Evolutionary conservation across 805 yeast species (phyloP).

Genomic region (Metschnikowia vanudenii): DNA sequence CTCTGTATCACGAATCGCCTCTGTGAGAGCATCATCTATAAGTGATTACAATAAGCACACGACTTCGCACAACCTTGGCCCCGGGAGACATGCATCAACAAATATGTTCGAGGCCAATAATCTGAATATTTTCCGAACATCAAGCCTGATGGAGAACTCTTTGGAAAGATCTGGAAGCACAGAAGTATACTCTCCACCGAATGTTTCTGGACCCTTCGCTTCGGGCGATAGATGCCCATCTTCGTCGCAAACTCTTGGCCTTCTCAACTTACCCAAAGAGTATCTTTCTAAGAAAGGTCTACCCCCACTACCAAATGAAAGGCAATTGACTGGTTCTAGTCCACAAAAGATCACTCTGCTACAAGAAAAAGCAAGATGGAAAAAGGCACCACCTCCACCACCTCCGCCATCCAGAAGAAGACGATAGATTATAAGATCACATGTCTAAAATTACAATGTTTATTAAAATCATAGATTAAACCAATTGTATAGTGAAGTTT

Average conservation of each 20-base stretch:
- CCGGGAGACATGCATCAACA: neutral
- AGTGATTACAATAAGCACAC: constrained; percentile 38
- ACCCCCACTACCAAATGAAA: constrained; percentile 18
- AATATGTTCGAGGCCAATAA: constrained; percentile 25
- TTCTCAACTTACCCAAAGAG: constrained; percentile 36
- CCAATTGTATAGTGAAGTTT: too few relatives aligned
- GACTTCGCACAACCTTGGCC: constrained; percentile 26
- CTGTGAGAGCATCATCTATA: constrained; percentile 34
- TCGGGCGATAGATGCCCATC: constrained; percentile 6
- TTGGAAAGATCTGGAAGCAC: neutral
- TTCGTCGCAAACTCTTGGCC: constrained; percentile 13
- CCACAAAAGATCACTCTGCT: constrained; percentile 4
- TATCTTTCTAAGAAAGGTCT: constrained; percentile 25
- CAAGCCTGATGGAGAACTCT: neutral
- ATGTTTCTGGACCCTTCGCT: neutral
- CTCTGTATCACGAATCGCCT: constrained; percentile 23
- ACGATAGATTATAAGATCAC: neutral
- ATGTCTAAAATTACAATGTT: neutral
- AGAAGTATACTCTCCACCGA: neutral
- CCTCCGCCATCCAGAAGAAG: constrained; percentile 24
- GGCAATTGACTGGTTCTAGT: constrained; percentile 8
- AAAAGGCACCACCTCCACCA: constrained; percentile 44
- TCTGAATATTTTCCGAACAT: constrained; percentile 26
- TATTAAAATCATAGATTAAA: neutral
- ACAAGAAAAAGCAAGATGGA: constrained; percentile 29